These are phyloP conservation scores for Beauveria sp. DNA, from an alignment of 2,329 filamentous ascomycete genomes.

Conservation along the genomic window DNA sequence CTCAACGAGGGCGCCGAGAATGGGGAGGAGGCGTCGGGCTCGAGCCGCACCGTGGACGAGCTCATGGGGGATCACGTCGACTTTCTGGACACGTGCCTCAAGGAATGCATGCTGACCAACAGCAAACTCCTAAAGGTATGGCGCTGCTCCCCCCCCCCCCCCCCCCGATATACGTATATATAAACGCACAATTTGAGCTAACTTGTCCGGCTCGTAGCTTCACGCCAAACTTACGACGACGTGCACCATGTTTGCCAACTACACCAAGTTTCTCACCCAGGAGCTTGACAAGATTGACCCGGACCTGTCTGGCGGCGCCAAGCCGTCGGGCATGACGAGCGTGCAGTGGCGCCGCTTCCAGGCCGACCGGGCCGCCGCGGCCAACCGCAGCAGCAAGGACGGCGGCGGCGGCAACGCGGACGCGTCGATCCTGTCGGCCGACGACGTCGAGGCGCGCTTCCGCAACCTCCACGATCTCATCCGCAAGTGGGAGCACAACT, in stretches of 20 bases:
- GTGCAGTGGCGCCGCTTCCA: constrained; percentile 56
- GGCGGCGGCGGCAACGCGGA: constrained; percentile 18
- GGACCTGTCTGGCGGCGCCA: constrained; percentile 57
- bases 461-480: constrained; percentile 80
- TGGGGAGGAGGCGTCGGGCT: constrained; percentile 22
- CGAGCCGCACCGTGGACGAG: constrained; percentile 78
- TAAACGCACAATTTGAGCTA: not conserved
- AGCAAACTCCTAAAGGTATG: constrained; percentile 82
- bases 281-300: constrained; percentile 79
- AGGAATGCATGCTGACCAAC: constrained; percentile 98
- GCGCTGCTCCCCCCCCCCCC: constrained; percentile 7
- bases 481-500: constrained; percentile 87
- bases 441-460: constrained; percentile 44
- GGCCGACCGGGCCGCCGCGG: constrained; percentile 35
- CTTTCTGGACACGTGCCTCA: constrained; percentile 93
- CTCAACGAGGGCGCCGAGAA: constrained; percentile 45
- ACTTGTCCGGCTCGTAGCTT: constrained; percentile 50
- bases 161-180: no score
- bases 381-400: constrained; percentile 20
- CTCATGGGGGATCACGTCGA: constrained; percentile 99
- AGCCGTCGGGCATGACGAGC: constrained; percentile 51
- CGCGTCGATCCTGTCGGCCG: constrained; percentile 23
- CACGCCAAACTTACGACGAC: constrained; percentile 96
- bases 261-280: constrained; percentile 77
- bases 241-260: constrained; percentile 87